Conservation (phyloP, 106 monocot genomes). For the Allium cepa region DNA sequence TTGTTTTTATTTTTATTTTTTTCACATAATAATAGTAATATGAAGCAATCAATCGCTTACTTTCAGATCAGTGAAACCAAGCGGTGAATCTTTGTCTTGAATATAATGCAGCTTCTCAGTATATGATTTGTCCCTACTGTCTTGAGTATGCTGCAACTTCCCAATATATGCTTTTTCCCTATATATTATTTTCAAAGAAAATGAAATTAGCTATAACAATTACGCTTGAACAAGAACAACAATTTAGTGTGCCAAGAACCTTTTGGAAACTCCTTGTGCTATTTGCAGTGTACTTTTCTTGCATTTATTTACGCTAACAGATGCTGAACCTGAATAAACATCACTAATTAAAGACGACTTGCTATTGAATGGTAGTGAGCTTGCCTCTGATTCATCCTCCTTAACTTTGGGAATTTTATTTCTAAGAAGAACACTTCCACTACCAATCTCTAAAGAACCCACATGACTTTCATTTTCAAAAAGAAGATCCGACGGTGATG, state of each 20-base stretch:
- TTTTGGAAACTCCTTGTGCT: too few relatives aligned
- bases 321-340: slow-evolving; percentile 25
- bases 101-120: too few relatives aligned
- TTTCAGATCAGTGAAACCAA: too few relatives aligned
- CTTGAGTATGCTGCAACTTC: too few relatives aligned
- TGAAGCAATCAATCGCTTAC: neutral
- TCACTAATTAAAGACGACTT: slow-evolving; percentile 25
- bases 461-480: slow-evolving; percentile 40
- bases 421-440: slow-evolving; percentile 64
- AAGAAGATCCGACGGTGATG: slow-evolving; percentile 15
- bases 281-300: too few relatives aligned
- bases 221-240: too few relatives aligned
- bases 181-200: too few relatives aligned
- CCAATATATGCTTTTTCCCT: too few relatives aligned
- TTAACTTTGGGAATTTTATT: slow-evolving; percentile 29
- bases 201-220: neutral
- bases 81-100: too few relatives aligned
- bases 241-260: too few relatives aligned
- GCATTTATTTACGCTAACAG: neutral
- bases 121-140: too few relatives aligned
- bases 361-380: slow-evolving; percentile 49
- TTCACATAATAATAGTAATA: neutral
- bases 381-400: slow-evolving; percentile 77
- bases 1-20: too few relatives aligned
- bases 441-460: slow-evolving; percentile 52